Percentiles rank a stretch among this genome's conserved stretches.
phyloP scores from a whole-genome alignment of 148 eudicot genomes.

The Chenopodium album region DNA sequence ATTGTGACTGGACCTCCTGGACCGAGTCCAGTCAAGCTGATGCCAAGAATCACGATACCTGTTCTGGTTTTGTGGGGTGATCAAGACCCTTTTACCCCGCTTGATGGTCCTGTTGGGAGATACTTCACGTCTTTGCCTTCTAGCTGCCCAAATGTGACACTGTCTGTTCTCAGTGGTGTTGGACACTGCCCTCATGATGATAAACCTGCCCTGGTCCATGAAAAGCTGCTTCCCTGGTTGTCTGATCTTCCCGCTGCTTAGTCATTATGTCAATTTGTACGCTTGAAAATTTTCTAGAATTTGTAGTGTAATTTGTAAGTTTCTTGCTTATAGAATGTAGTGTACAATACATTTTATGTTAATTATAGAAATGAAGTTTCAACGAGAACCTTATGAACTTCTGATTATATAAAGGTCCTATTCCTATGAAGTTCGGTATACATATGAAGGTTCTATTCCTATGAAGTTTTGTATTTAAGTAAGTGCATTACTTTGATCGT shows the following conservation, averaged over 20 bases:
- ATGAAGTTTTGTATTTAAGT: too few relatives aligned
- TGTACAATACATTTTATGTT: not conserved
- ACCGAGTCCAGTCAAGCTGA: slow-evolving; percentile 75
- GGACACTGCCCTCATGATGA: slow-evolving; percentile 99
- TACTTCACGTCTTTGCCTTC: slow-evolving; percentile 63
- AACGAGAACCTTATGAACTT: too few relatives aligned
- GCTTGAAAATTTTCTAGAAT: not conserved
- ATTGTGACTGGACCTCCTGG: slow-evolving; percentile 95
- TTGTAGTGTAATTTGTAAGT: not conserved
- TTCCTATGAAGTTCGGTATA: too few relatives aligned
- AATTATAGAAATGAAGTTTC: not conserved
- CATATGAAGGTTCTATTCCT: too few relatives aligned
- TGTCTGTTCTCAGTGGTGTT: slow-evolving; percentile 66
- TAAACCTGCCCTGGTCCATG: slow-evolving; percentile 77
- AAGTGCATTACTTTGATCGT: too few relatives aligned
- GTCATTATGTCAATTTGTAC: not conserved
- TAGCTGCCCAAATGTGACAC: slow-evolving; percentile 45
- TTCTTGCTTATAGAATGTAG: not conserved
- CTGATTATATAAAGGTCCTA: too few relatives aligned
- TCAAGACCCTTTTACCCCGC: slow-evolving; percentile 84
- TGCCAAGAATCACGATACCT: slow-evolving; percentile 60
- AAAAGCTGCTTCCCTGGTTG: slow-evolving; percentile 83
- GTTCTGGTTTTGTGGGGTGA: slow-evolving; percentile 85
- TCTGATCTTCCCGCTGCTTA: slow-evolving; percentile 31
- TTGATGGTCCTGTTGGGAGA: slow-evolving; percentile 94